Evolutionary conservation across 2,329 filamentous ascomycete genomes (phyloP).

Genomic region (Fusarium sp.): DNA sequence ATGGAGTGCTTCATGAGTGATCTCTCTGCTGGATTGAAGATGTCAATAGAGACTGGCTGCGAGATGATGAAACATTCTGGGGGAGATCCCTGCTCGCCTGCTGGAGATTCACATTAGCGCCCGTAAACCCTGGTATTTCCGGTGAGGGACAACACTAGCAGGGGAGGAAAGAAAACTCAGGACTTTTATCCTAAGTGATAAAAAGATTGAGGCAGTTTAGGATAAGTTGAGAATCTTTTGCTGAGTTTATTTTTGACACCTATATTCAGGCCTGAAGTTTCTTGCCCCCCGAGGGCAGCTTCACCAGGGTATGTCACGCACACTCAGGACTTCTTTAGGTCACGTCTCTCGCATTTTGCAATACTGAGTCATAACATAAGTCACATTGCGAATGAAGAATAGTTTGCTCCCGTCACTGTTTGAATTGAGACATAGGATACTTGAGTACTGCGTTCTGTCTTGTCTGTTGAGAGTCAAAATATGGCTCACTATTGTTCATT

Average conservation of each 20-base stretch:
- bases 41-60: not conserved
- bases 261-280: too few relatives aligned
- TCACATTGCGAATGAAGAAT: not conserved
- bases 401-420: not conserved
- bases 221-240: too few relatives aligned
- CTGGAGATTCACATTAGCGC: not conserved
- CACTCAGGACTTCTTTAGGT: not conserved
- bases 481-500: not conserved
- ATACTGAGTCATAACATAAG: not conserved
- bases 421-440: not conserved
- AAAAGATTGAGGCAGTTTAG: too few relatives aligned
- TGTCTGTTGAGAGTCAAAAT: not conserved
- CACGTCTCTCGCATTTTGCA: too few relatives aligned
- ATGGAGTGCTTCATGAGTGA: not conserved
- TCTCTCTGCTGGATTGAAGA: not conserved
- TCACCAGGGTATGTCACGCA: not conserved
- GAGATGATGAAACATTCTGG: constrained; percentile 2
- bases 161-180: too few relatives aligned
- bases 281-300: not conserved
- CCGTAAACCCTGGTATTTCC: not conserved
- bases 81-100: constrained; percentile 1
- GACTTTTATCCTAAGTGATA: too few relatives aligned
- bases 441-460: not conserved
- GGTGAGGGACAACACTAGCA: not conserved
- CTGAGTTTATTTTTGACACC: too few relatives aligned